These are phyloP conservation scores for Septoria petroselini DNA, from an alignment of 2,329 filamentous ascomycete species.

Conservation along the genomic window DNA sequence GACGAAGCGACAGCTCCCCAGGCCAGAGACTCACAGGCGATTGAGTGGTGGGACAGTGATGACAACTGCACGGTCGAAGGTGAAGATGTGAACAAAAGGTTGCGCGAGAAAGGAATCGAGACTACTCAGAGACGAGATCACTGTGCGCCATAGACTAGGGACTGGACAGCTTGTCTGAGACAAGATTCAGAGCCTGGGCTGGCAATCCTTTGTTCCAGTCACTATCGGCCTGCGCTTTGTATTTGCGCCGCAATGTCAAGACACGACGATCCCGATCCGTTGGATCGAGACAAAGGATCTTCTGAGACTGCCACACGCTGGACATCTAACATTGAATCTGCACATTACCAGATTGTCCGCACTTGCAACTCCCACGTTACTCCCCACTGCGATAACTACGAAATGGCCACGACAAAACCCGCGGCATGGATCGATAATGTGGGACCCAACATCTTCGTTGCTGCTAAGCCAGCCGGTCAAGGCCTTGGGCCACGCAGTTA, in stretches of 20 bases:
- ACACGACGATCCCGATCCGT: neutral
- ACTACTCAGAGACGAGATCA: too few relatives aligned
- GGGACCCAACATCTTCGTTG: neutral
- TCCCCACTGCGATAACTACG: neutral
- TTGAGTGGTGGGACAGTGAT: neutral
- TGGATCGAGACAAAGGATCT: neutral
- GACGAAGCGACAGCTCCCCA: neutral
- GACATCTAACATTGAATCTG: neutral
- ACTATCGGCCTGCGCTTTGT: neutral
- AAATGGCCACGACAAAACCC: neutral
- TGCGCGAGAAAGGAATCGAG: too few relatives aligned
- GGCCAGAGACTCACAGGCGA: neutral
- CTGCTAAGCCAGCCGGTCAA: neutral
- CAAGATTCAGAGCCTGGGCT: neutral
- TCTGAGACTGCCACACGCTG: too few relatives aligned
- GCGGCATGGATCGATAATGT: neutral
- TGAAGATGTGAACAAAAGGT: too few relatives aligned
- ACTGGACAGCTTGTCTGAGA: too few relatives aligned
- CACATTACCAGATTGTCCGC: neutral
- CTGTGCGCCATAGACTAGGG: too few relatives aligned
- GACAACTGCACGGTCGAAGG: too few relatives aligned
- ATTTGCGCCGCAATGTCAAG: neutral
- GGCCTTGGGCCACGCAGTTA: conserved; percentile 2
- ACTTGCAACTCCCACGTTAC: neutral
- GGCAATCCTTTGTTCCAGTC: neutral